Percentiles rank a stretch among this genome's conserved stretches.
Evolutionary conservation across 306 rosid genomes (phyloP).

Genomic region (Vigna nakashimae): DNA sequence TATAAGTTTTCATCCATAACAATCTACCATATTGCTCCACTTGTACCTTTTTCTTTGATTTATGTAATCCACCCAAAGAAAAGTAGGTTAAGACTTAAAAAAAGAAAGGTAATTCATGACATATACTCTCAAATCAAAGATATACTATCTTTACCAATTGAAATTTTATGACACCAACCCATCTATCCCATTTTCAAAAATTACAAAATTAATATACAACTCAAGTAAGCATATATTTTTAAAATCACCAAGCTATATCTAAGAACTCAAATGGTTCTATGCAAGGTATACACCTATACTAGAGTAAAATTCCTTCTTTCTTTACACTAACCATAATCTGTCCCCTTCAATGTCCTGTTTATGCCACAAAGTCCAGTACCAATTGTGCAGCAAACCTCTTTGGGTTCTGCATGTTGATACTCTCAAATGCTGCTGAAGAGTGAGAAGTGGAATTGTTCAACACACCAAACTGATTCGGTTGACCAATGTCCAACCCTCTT

Average conservation of each 20-base stretch:
- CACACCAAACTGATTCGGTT: conserved; percentile 69
- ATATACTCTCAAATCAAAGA: conserved; percentile 48
- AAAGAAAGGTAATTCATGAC: not conserved
- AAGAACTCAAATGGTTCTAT: conserved; percentile 75
- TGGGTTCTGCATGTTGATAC: conserved; percentile 84
- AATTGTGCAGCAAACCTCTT: conserved; percentile 93
- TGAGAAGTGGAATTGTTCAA: conserved; percentile 68
- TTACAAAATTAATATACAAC: conserved; percentile 93
- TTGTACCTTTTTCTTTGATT: not conserved
- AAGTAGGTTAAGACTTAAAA: not conserved
- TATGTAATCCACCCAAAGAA: not conserved
- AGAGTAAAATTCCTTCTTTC: conserved; percentile 67
- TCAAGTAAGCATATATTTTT: conserved; percentile 68
- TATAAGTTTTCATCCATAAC: not conserved
- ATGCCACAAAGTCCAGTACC: conserved; percentile 89
- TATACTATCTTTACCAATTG: conserved; percentile 55
- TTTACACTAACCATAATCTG: conserved; percentile 65
- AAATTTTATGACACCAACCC: conserved; percentile 74
- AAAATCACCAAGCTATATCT: conserved; percentile 77
- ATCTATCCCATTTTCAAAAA: conserved; percentile 67
- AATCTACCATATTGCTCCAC: too few species aligned
- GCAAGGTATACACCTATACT: conserved; percentile 85
- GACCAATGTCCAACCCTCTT: conserved; percentile 73
- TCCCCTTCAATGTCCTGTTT: conserved; percentile 36
- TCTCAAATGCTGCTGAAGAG: conserved; percentile 78